phyloP scores from a whole-genome alignment of 208 protist species.

The Lotmaria passim region DNA sequence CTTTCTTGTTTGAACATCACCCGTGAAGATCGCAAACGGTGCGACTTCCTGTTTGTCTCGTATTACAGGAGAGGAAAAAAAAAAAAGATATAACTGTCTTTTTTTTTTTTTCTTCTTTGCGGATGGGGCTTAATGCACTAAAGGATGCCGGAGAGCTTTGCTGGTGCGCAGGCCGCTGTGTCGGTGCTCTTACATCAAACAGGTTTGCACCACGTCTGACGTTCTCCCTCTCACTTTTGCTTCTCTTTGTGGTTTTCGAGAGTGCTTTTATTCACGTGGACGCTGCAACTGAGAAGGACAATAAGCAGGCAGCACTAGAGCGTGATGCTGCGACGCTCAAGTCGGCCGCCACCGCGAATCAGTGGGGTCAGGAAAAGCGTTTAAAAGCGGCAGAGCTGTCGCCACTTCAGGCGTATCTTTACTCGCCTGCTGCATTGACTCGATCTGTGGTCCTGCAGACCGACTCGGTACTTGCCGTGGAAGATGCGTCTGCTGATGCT shows the following conservation, averaged over 20 bases:
- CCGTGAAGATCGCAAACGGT: too few relatives aligned
- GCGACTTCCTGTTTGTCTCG: too few relatives aligned
- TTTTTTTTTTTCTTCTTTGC: constrained; percentile 15
- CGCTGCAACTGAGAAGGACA: neutral
- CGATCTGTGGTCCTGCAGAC: neutral
- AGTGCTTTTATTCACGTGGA: neutral
- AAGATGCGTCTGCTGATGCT: too few relatives aligned
- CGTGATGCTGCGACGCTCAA: too few relatives aligned
- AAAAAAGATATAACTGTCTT: neutral
- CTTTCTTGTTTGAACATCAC: too few relatives aligned
- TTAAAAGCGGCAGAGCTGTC: neutral
- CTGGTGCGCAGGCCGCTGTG: neutral
- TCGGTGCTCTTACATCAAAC: neutral
- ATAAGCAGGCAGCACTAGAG: too few relatives aligned
- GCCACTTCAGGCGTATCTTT: constrained; percentile 20
- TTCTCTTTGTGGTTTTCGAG: neutral
- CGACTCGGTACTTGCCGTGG: too few relatives aligned
- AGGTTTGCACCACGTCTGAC: neutral
- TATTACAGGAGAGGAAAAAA: too few relatives aligned
- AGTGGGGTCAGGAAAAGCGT: neutral
- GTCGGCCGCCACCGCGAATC: too few relatives aligned
- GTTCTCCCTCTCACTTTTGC: neutral
- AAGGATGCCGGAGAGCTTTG: neutral
- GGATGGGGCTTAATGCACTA: neutral
- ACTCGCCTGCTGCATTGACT: constrained; percentile 10